Percentiles rank a stretch among this genome's conserved stretches.
Conservation (phyloP, 2,329 filamentous ascomycete species). For the Penicillium sp. region DNA sequence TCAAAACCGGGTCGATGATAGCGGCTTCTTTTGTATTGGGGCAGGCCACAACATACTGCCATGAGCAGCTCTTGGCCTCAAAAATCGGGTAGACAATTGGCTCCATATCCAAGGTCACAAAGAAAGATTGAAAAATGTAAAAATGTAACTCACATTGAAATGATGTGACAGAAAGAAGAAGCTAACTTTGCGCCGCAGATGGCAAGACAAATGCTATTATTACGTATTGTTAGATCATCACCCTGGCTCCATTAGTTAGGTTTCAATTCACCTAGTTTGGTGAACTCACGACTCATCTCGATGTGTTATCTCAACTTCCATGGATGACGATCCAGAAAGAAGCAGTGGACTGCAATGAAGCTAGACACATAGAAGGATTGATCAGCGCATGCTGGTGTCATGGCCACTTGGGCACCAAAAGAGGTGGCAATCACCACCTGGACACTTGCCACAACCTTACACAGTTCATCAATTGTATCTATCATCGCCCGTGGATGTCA, state of each 20-base stretch:
- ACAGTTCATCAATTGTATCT: background rate
- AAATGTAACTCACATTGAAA: background rate
- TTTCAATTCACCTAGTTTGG: no score
- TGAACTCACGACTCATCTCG: no score
- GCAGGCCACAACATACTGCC: conserved; percentile 63
- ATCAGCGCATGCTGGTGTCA: background rate
- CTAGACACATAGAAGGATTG: no score
- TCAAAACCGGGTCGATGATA: conserved; percentile 63
- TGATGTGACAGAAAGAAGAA: background rate
- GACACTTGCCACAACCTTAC: background rate
- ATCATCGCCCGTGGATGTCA: background rate
- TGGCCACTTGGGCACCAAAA: background rate
- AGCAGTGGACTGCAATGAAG: no score
- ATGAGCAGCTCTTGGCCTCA: conserved; percentile 52
- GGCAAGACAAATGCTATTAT: background rate
- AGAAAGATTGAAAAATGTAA: background rate
- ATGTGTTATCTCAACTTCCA: no score
- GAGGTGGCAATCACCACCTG: background rate
- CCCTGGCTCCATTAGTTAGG: background rate
- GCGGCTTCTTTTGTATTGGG: conserved; percentile 48
- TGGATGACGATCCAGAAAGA: no score
- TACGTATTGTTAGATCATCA: conserved; percentile 16
- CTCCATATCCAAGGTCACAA: conserved; percentile 17
- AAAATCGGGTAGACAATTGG: conserved; percentile 45
- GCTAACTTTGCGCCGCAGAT: background rate